Conservation (phyloP, 1,284 basidiomycete species). For the Porogramme epimiltina region DNA sequence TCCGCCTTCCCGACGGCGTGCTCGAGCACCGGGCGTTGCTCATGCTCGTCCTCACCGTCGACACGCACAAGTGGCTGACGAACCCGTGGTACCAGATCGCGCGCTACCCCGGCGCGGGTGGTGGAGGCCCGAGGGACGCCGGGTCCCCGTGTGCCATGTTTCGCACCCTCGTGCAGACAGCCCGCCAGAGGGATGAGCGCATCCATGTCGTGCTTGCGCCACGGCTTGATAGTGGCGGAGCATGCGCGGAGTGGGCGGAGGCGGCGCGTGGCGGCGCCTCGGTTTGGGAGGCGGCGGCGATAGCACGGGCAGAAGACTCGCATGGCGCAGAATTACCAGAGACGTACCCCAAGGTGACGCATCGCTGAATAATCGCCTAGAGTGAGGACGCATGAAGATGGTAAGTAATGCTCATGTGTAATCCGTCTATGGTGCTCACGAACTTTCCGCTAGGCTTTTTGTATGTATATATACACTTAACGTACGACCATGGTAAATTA, state of each 20-base stretch:
- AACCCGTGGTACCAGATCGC: slow-evolving; percentile 26
- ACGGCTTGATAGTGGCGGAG: slow-evolving; percentile 2
- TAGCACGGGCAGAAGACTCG: slow-evolving; percentile 13
- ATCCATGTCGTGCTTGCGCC: slow-evolving; percentile 26
- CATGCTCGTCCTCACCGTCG: slow-evolving; percentile 30
- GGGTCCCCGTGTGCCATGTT: slow-evolving; percentile 24
- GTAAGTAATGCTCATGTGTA: too few species aligned
- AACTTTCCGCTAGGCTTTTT: too few species aligned
- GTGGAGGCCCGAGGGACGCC: neutral
- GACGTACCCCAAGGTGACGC: slow-evolving; percentile 7
- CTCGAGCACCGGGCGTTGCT: slow-evolving; percentile 18
- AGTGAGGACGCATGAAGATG: too few species aligned
- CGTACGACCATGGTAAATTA: too few species aligned
- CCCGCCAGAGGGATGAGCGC: slow-evolving; percentile 23
- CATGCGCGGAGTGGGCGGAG: slow-evolving; percentile 26
- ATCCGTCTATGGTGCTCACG: too few species aligned
- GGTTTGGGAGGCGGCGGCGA: slow-evolving; percentile 26
- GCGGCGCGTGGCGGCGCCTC: slow-evolving; percentile 20
- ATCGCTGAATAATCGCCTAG: neutral
- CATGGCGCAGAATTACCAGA: slow-evolving; percentile 20
- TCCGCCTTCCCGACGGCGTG: slow-evolving; percentile 25
- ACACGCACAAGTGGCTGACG: slow-evolving; percentile 23
- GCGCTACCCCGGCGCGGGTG: slow-evolving; percentile 7
- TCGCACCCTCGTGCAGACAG: slow-evolving; percentile 19
- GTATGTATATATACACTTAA: too few species aligned